These are phyloP conservation scores for Corchorus capsularis DNA, from an alignment of 345 rosid genomes.

Conservation along the genomic window DNA sequence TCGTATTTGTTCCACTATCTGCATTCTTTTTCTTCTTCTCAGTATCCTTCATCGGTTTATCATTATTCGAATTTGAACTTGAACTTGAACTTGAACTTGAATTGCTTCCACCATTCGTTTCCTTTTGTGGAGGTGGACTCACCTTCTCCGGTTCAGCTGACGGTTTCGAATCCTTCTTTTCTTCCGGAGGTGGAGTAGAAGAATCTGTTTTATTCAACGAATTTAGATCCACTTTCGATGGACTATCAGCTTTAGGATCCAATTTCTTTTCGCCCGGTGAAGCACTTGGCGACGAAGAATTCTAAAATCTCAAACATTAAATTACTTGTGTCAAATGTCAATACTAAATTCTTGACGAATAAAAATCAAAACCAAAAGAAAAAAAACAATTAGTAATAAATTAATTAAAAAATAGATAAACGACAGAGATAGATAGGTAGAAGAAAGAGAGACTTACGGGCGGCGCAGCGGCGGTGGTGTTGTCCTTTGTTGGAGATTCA, in stretches of 20 bases:
- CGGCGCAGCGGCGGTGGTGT: conserved; percentile 31
- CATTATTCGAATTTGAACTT: not conserved
- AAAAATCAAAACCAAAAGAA: conserved; percentile 26
- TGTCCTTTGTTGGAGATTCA: conserved; percentile 23
- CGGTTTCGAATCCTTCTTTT: conserved; percentile 23
- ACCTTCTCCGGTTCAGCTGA: conserved; percentile 22
- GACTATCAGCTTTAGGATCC: conserved; percentile 24
- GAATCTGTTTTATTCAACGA: conserved; percentile 22
- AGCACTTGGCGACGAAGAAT: conserved; percentile 39
- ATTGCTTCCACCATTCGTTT: not conserved
- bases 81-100: not conserved
- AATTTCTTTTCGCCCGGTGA: conserved; percentile 6
- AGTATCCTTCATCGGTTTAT: conserved; percentile 19
- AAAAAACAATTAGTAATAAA: not conserved
- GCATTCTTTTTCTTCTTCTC: conserved; percentile 16
- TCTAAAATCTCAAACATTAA: conserved; percentile 32
- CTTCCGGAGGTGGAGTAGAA: conserved; percentile 26
- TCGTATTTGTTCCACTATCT: conserved; percentile 9
- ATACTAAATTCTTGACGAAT: conserved; percentile 16
- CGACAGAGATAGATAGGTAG: not conserved
- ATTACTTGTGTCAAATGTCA: not conserved
- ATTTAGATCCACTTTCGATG: conserved; percentile 30
- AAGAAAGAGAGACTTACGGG: conserved; percentile 20
- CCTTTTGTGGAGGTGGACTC: conserved; percentile 11
- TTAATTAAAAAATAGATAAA: not conserved